These are phyloP conservation scores for Clitopilus hobsonii DNA, from an alignment of 768 basidiomycete genomes.

Conservation along the genomic window DNA sequence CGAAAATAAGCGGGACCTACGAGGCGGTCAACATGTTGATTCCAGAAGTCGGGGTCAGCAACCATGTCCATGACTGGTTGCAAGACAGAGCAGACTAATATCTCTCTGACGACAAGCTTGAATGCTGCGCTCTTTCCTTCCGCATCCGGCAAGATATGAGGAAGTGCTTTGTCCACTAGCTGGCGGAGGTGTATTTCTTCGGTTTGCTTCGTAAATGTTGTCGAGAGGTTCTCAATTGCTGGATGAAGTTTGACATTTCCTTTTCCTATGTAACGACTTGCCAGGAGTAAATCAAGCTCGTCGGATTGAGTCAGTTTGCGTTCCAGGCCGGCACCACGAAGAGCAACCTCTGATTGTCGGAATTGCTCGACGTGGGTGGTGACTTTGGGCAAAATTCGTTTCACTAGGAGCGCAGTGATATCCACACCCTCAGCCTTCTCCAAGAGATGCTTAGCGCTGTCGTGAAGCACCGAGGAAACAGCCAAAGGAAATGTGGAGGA, in stretches of 20 bases:
- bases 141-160: constrained; percentile 67
- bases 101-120: constrained; percentile 72
- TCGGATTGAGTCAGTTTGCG: constrained; percentile 84
- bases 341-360: constrained; percentile 81
- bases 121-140: constrained; percentile 71
- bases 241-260: constrained; percentile 69
- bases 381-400: constrained; percentile 82
- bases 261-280: constrained; percentile 71
- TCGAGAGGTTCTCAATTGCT: constrained; percentile 84
- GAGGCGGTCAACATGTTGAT: constrained; percentile 85
- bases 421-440: constrained; percentile 59
- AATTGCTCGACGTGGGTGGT: constrained; percentile 89
- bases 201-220: constrained; percentile 83
- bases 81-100: constrained; percentile 76
- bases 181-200: constrained; percentile 82
- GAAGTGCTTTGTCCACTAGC: constrained; percentile 68
- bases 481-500: constrained; percentile 88
- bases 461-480: constrained; percentile 71
- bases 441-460: constrained; percentile 54
- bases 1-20: constrained; percentile 40
- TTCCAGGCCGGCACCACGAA: constrained; percentile 79
- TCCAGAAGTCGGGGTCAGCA: constrained; percentile 97
- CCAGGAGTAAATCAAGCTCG: constrained; percentile 82
- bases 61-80: constrained; percentile 91
- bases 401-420: constrained; percentile 70